Evolutionary conservation across 805 yeast species (phyloP).

Genomic region (Priceomyces melissophilus): DNA sequence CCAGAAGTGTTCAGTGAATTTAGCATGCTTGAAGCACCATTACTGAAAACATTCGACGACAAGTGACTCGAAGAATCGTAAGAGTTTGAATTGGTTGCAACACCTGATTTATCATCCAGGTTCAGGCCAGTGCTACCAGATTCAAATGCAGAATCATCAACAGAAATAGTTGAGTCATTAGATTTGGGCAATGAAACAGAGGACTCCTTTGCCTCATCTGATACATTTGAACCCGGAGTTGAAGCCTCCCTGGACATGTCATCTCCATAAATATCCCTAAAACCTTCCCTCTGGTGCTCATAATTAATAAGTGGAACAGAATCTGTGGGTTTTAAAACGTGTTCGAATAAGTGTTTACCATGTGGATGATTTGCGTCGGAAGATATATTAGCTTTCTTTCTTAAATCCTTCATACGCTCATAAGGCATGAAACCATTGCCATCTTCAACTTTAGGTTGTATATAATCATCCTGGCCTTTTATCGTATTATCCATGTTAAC

Average conservation of each 20-base stretch:
- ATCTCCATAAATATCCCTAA: conserved; percentile 1
- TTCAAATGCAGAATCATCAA: neutral
- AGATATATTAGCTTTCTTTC: conserved; percentile 10
- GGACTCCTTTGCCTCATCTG: conserved; percentile 2
- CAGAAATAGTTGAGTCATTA: conserved; percentile 4
- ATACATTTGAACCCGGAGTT: conserved; percentile 1
- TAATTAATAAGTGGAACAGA: conserved; percentile 13
- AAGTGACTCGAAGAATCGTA: neutral
- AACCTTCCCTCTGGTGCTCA: neutral
- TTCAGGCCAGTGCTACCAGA: conserved; percentile 3
- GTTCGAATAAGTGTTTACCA: conserved; percentile 13
- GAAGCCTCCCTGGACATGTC: conserved; percentile 4
- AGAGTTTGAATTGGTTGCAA: conserved; percentile 4
- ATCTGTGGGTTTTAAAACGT: conserved; percentile 18
- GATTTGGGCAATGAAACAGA: conserved; percentile 3
- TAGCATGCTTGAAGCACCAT: conserved; percentile 5
- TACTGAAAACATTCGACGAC: conserved; percentile 10
- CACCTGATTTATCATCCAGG: neutral
- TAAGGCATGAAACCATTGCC: conserved; percentile 17
- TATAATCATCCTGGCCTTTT: neutral
- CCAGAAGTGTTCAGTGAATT: conserved; percentile 7
- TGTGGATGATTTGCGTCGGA: conserved; percentile 2
- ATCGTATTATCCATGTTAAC: neutral
- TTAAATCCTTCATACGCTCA: conserved; percentile 23
- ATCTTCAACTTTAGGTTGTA: neutral